Evolutionary conservation across 306 rosid genomes (phyloP).

Genomic region (Spatholobus suberectus): DNA sequence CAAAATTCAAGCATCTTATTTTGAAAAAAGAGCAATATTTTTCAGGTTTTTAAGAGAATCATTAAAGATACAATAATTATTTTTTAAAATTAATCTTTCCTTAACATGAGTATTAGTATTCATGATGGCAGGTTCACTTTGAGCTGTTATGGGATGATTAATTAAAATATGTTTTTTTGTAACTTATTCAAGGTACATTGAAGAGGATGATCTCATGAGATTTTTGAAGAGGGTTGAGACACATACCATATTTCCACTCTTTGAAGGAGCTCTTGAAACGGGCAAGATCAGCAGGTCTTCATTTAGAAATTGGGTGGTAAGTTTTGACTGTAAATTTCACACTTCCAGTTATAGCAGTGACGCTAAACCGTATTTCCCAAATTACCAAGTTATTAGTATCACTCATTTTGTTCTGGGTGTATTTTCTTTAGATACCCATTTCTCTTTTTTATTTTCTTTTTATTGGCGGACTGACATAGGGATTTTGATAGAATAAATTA

Average conservation of each 20-base stretch:
- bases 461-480: too few relatives aligned
- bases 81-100: too few relatives aligned
- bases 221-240: slow-evolving; percentile 60
- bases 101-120: neutral
- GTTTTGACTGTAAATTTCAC: slow-evolving; percentile 17
- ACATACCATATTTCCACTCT: slow-evolving; percentile 62
- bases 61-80: too few relatives aligned
- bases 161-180: slow-evolving; percentile 1
- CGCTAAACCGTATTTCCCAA: neutral
- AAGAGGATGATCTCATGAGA: slow-evolving; percentile 63
- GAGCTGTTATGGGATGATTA: neutral
- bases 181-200: slow-evolving; percentile 52
- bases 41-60: neutral
- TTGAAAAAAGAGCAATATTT: neutral
- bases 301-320: slow-evolving; percentile 65
- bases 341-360: neutral
- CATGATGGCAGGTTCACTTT: neutral
- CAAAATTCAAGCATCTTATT: neutral
- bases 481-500: too few relatives aligned
- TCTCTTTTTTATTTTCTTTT: too few relatives aligned
- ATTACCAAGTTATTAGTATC: neutral
- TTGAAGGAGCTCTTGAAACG: slow-evolving; percentile 66
- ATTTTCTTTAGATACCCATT: too few relatives aligned
- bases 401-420: neutral
- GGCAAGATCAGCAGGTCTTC: slow-evolving; percentile 58